Base-by-base conservation (phyloP, 2,329 filamentous ascomycete species). In the Monilinia fructicola region DNA sequence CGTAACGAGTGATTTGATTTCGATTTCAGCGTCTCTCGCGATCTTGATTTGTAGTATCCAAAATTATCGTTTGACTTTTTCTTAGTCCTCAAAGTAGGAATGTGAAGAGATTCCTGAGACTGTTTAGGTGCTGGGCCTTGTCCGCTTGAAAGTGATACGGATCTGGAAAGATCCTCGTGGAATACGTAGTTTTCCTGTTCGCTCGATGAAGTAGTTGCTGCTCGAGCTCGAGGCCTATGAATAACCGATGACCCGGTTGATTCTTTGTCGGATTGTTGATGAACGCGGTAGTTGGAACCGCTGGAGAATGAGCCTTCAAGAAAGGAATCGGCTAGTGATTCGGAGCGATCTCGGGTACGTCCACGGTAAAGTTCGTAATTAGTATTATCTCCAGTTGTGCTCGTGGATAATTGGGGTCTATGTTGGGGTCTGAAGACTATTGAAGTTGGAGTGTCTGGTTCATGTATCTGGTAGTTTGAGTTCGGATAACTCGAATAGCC, bases 91-190 rank as follows among this genome's bases (percentile, higher is more conserved):
- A 89, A 76, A 0, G 86, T 85, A 11, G 84, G 79, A 18, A 88
- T 84, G 16, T 85, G 73, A 40, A 89, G 78, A 69, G 85, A 88
- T 72, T 88, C 86, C 69, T 85, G 85, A 0, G 87, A 88, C 73
- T 84, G 88, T 65, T 81, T 80, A 26, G 69, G 52, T 40, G 18
- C 48, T 46, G 65, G 59, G 1, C 58, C 68, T 42, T 72, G 74
- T 31, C 71, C 62, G 48, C 79, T 78, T 35, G 71, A 73, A 38
- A 76, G 71, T 14, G 79, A 81, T 35, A 74, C 73, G 18, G 81
- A 79, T 59, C 68, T 69, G 3, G 80, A 81, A 3, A 77, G 73
- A 28, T 80, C 79, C 61, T 80, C 80, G 75, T 85, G 80, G 23
- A 87, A 72, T 21, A 86, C 76, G 76, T 85, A 87, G 71, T 88